A percentile compares a stretch with the other conserved stretches of the same genome.
phyloP scores from a whole-genome alignment of 768 basidiomycete genomes.

The Harrya chromipes region DNA sequence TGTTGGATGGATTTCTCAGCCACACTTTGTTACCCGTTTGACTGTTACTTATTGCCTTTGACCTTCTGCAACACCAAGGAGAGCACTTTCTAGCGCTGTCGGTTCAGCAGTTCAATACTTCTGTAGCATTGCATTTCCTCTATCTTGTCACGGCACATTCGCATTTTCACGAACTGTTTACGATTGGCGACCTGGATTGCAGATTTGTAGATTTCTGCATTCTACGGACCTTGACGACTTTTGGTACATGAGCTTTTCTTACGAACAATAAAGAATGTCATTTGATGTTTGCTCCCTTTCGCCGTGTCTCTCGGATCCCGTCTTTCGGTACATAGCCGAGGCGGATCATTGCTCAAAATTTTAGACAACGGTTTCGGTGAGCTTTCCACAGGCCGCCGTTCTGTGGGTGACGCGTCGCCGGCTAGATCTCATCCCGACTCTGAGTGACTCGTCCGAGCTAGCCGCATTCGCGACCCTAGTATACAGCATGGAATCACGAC shows the following conservation, averaged over 20 bases:
- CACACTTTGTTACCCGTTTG: conserved; percentile 16
- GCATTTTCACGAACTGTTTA: conserved; percentile 14
- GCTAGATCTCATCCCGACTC: neutral
- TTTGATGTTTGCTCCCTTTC: conserved; percentile 19
- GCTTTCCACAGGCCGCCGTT: too few relatives aligned
- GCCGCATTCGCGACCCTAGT: too few relatives aligned
- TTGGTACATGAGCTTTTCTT: conserved; percentile 21
- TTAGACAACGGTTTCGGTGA: neutral
- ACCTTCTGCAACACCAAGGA: conserved; percentile 36
- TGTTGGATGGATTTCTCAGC: conserved; percentile 33
- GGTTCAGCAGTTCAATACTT: conserved; percentile 26
- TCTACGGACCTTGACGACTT: conserved; percentile 18
- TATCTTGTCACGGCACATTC: conserved; percentile 12
- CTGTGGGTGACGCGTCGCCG: neutral
- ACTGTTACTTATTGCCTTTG: conserved; percentile 35
- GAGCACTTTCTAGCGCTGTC: conserved; percentile 29
- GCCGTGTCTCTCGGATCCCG: neutral
- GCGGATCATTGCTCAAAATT: conserved; percentile 12
- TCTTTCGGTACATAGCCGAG: neutral
- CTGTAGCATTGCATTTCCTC: conserved; percentile 37
- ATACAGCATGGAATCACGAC: too few relatives aligned
- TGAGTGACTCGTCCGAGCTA: too few relatives aligned
- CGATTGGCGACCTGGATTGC: conserved; percentile 14
- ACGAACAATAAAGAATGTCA: conserved; percentile 25
- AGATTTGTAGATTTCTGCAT: conserved; percentile 35